These are phyloP conservation scores for Tephrocybe sp. DNA, from an alignment of 768 basidiomycete species.

Conservation along the genomic window DNA sequence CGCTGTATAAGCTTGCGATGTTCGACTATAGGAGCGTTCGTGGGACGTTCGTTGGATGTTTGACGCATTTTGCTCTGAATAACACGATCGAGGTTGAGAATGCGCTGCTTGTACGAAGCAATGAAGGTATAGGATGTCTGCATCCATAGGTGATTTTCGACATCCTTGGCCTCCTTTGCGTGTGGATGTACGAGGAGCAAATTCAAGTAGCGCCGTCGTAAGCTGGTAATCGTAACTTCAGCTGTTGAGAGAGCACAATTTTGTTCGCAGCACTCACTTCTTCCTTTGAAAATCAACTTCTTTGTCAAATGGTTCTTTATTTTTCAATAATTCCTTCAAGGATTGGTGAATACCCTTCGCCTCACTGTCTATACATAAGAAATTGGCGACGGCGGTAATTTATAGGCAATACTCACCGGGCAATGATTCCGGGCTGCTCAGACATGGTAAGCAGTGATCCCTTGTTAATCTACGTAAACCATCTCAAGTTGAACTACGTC, in stretches of 20 bases:
- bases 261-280: slow-evolving; percentile 53
- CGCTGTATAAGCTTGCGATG: slow-evolving; percentile 82
- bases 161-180: slow-evolving; percentile 72
- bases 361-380: slow-evolving; percentile 48
- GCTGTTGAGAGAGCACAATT: slow-evolving; percentile 9
- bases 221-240: slow-evolving; percentile 36
- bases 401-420: slow-evolving; percentile 36
- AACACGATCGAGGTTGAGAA: slow-evolving; percentile 62
- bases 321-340: slow-evolving; percentile 73
- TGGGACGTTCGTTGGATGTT: slow-evolving; percentile 47
- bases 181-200: slow-evolving; percentile 68
- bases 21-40: slow-evolving; percentile 49
- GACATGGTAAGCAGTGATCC: slow-evolving; percentile 34
- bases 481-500: slow-evolving; percentile 25
- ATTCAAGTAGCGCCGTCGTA: slow-evolving; percentile 67
- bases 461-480: slow-evolving; percentile 25
- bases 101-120: slow-evolving; percentile 73
- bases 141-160: slow-evolving; percentile 87
- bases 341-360: slow-evolving; percentile 72
- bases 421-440: slow-evolving; percentile 42
- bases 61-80: slow-evolving; percentile 38
- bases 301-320: slow-evolving; percentile 75
- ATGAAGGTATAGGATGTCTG: slow-evolving; percentile 89
- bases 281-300: slow-evolving; percentile 86
- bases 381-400: slow-evolving; percentile 16